Percentiles rank a stretch among this genome's conserved stretches.
Conservation (phyloP, 1,139 yeast species). For the Groenewaldozyma sp. region DNA sequence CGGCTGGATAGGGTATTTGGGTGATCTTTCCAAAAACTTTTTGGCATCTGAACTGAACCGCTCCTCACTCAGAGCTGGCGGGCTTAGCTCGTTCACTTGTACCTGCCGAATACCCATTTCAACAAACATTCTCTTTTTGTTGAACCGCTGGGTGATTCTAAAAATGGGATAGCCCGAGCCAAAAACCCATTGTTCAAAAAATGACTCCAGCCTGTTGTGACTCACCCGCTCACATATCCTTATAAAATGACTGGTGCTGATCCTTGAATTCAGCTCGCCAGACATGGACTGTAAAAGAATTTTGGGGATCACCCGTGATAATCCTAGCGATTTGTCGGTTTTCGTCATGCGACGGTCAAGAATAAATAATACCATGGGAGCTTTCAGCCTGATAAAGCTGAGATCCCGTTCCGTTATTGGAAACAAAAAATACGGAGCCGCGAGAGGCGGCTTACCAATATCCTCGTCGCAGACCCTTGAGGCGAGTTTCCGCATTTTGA, state of each 20-base stretch:
- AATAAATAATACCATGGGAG: conserved; percentile 78
- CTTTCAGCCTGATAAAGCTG: conserved; percentile 59
- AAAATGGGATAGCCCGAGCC: conserved; percentile 87
- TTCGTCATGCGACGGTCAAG: conserved; percentile 91
- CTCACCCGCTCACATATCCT: conserved; percentile 91
- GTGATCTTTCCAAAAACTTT: conserved; percentile 20
- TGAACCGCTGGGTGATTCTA: conserved; percentile 81
- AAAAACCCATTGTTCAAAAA: conserved; percentile 90
- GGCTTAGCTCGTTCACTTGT: conserved; percentile 52
- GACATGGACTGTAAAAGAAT: conserved; percentile 91
- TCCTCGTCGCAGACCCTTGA: conserved; percentile 66
- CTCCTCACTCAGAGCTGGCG: conserved; percentile 31
- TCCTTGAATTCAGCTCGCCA: conserved; percentile 76
- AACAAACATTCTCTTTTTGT: conserved; percentile 84
- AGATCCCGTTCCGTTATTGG: conserved; percentile 64
- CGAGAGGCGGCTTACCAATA: conserved; percentile 74
- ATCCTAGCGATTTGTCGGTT: conserved; percentile 88
- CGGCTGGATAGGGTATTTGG: conserved; percentile 21
- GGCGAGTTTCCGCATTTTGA: conserved; percentile 52
- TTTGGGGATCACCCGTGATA: conserved; percentile 85
- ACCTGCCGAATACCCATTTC: conserved; percentile 93
- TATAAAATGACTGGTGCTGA: conserved; percentile 79
- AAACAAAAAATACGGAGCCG: conserved; percentile 51
- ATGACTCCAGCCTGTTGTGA: conserved; percentile 69
- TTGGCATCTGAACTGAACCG: conserved; percentile 36